phyloP scores from a whole-genome alignment of 1,284 basidiomycete species.

The Agaricales sp. region DNA sequence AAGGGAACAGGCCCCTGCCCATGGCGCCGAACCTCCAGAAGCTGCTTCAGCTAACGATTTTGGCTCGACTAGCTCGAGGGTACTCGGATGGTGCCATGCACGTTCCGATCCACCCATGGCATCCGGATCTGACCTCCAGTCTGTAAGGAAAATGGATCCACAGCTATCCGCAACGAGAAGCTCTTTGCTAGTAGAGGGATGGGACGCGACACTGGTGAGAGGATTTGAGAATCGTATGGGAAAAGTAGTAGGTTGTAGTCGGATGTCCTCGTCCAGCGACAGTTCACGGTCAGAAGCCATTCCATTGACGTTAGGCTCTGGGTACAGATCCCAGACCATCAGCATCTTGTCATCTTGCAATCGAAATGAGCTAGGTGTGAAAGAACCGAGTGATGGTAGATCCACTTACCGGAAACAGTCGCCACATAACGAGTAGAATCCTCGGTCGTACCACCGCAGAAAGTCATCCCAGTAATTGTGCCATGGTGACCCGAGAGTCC shows the following conservation, averaged over 20 bases:
- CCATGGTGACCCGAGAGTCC: conserved; percentile 69
- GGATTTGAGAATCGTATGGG: conserved; percentile 62
- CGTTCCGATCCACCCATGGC: conserved; percentile 18
- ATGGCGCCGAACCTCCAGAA: conserved; percentile 28
- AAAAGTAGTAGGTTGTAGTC: conserved; percentile 64
- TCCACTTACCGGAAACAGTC: conserved; percentile 55
- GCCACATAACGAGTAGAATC: conserved; percentile 65
- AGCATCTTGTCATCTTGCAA: conserved; percentile 65
- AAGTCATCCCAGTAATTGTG: conserved; percentile 63
- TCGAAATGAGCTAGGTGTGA: conserved; percentile 5
- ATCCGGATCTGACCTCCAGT: conserved; percentile 66
- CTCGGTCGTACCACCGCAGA: conserved; percentile 58
- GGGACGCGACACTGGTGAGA: conserved; percentile 56
- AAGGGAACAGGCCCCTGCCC: conserved; percentile 42
- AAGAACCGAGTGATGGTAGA: conserved; percentile 3
- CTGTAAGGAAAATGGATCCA: conserved; percentile 62
- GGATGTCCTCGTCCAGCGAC: conserved; percentile 16
- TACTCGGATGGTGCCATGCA: conserved; percentile 46
- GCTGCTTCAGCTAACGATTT: conserved; percentile 42
- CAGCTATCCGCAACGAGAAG: conserved; percentile 64
- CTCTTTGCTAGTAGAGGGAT: conserved; percentile 63
- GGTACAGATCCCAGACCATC: conserved; percentile 74
- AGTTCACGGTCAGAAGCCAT: conserved; percentile 19
- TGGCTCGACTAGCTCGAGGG: conserved; percentile 65
- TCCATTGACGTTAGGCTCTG: conserved; percentile 32